These are phyloP conservation scores for Phytophthora palmivora DNA, from an alignment of 352 stramenopile genomes.

Conservation along the genomic window DNA sequence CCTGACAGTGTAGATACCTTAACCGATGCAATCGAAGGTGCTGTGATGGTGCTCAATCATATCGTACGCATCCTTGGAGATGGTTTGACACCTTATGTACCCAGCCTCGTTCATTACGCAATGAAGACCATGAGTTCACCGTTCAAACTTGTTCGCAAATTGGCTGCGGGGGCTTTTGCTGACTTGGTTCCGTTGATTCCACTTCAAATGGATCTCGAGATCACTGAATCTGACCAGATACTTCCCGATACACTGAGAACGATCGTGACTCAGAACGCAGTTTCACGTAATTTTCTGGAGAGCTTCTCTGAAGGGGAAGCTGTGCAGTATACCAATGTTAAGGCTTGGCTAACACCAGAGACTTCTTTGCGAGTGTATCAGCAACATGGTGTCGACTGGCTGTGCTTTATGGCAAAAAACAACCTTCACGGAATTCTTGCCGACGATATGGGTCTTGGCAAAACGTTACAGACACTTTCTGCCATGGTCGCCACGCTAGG, in stretches of 20 bases:
- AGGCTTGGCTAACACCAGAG: slow-evolving; percentile 33
- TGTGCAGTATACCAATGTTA: slow-evolving; percentile 48
- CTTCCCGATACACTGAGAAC: slow-evolving; percentile 24
- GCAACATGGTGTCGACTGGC: slow-evolving; percentile 81
- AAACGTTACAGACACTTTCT: slow-evolving; percentile 96
- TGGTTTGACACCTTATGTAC: slow-evolving; percentile 61
- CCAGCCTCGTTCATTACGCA: slow-evolving; percentile 71
- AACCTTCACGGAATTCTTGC: slow-evolving; percentile 82
- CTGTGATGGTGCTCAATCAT: slow-evolving; percentile 66
- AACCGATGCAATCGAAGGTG: slow-evolving; percentile 40
- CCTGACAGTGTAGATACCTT: background rate
- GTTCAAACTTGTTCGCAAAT: slow-evolving; percentile 42
- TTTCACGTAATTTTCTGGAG: slow-evolving; percentile 74
- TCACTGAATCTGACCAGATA: slow-evolving; percentile 9
- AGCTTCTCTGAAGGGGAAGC: slow-evolving; percentile 67
- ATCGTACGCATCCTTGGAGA: slow-evolving; percentile 45
- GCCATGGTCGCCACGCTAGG: slow-evolving; percentile 78
- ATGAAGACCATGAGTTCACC: slow-evolving; percentile 75
- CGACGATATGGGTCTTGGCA: slow-evolving; percentile 93
- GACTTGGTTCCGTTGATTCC: slow-evolving; percentile 75
- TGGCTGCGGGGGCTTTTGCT: slow-evolving; percentile 71
- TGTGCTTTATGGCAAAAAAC: slow-evolving; percentile 75
- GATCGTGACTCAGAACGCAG: slow-evolving; percentile 56
- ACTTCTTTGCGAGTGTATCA: slow-evolving; percentile 73
- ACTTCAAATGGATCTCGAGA: slow-evolving; percentile 74